Percentiles rank a stretch among this genome's conserved stretches.
Evolutionary conservation across 768 basidiomycete genomes (phyloP).

Genomic region (Lentinula sp.): DNA sequence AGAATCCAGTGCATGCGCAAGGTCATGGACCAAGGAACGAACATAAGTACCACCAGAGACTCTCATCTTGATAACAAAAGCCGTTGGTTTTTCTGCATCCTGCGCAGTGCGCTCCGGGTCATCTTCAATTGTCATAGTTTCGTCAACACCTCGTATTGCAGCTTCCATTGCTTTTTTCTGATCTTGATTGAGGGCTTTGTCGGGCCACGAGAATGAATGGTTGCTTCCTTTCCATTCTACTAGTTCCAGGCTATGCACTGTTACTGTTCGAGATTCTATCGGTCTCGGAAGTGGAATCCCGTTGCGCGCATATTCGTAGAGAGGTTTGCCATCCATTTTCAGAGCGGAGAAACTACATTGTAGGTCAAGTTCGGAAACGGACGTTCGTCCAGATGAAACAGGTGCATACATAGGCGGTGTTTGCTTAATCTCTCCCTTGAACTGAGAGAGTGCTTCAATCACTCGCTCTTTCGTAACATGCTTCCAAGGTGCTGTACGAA

Average conservation of each 20-base stretch:
- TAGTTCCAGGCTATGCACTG: slow-evolving; percentile 75
- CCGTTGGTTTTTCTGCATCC: slow-evolving; percentile 45
- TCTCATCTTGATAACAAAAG: slow-evolving; percentile 85
- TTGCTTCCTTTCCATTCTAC: slow-evolving; percentile 70
- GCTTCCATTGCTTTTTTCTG: slow-evolving; percentile 66
- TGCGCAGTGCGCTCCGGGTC: slow-evolving; percentile 22
- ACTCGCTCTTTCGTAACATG: slow-evolving; percentile 80
- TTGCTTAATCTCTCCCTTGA: slow-evolving; percentile 86
- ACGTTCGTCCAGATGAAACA: not conserved
- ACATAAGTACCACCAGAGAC: slow-evolving; percentile 98
- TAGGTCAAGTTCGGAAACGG: not conserved
- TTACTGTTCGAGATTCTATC: slow-evolving; percentile 83
- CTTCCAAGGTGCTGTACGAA: slow-evolving; percentile 71
- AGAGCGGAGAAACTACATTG: slow-evolving; percentile 83
- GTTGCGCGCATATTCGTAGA: slow-evolving; percentile 93
- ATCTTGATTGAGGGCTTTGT: slow-evolving; percentile 57
- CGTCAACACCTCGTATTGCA: slow-evolving; percentile 48
- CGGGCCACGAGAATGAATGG: slow-evolving; percentile 77
- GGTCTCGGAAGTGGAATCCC: slow-evolving; percentile 89
- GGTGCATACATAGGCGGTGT: slow-evolving; percentile 80
- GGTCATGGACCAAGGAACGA: slow-evolving; percentile 90
- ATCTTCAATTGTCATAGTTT: slow-evolving; percentile 25
- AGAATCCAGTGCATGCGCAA: slow-evolving; percentile 76
- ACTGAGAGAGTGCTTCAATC: slow-evolving; percentile 60
- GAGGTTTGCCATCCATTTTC: slow-evolving; percentile 95